Percentiles rank a stretch among this genome's conserved stretches.
These are phyloP conservation scores for Xerophyta viscosa DNA, from an alignment of 106 monocot genomes.

Conservation along the genomic window DNA sequence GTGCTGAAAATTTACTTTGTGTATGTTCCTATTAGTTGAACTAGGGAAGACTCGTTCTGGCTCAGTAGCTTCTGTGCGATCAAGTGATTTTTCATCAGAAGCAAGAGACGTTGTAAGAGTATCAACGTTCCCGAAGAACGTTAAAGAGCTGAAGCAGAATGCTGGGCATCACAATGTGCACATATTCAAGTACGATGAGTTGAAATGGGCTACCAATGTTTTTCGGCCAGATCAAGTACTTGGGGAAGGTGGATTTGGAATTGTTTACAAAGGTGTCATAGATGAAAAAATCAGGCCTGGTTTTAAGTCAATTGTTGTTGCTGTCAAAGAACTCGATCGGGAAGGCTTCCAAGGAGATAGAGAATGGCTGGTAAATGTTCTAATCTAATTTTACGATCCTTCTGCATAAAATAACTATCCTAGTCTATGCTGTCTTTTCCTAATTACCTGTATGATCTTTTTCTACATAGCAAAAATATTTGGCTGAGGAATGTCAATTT, in stretches of 20 bases:
- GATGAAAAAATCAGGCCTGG: constrained; percentile 39
- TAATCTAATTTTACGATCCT: background rate
- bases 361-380: constrained; percentile 56
- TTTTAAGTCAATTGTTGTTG: constrained; percentile 41
- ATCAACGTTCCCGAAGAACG: constrained; percentile 17
- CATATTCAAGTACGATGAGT: constrained; percentile 50
- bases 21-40: background rate
- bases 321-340: constrained; percentile 56
- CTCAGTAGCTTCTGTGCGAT: background rate
- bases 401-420: background rate
- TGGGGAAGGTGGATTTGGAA: constrained; percentile 62
- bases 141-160: constrained; percentile 32
- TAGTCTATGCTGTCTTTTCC: background rate
- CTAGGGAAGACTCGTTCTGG: background rate
- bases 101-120: background rate
- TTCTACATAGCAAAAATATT: too few relatives aligned
- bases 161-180: constrained; percentile 21
- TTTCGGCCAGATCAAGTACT: constrained; percentile 47
- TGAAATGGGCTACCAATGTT: constrained; percentile 38
- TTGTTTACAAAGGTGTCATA: constrained; percentile 56
- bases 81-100: background rate
- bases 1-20: background rate
- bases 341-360: constrained; percentile 59
- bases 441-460: background rate
- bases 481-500: too few relatives aligned